Evolutionary conservation across 179 eudicot species (phyloP).

Genomic region (Heliamphora pulchella): DNA sequence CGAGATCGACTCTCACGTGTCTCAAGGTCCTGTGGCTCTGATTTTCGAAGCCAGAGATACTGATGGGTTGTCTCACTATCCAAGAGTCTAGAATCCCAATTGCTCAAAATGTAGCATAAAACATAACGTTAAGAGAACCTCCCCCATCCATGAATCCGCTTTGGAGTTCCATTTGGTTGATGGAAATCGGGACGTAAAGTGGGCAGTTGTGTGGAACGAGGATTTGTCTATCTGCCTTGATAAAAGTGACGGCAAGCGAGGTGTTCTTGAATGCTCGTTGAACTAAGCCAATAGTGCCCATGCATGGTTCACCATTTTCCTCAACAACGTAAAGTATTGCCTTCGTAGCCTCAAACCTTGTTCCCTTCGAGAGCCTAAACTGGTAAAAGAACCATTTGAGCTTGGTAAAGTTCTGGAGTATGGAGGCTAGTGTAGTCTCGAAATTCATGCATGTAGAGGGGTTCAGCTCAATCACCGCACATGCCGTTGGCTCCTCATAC

Average conservation of each 20-base stretch:
- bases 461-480: background rate
- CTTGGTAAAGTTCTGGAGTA: background rate
- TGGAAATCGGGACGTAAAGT: background rate
- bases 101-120: background rate
- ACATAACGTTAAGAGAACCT: background rate
- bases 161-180: background rate
- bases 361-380: background rate
- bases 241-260: background rate
- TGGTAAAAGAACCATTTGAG: background rate
- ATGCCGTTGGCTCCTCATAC: background rate
- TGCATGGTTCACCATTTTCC: background rate
- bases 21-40: background rate
- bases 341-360: background rate
- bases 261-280: background rate
- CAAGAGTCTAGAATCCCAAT: background rate
- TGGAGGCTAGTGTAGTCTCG: too few relatives aligned
- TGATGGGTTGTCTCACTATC: background rate
- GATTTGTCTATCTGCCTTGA: background rate
- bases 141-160: background rate
- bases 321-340: background rate
- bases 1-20: background rate
- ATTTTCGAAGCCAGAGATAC: background rate
- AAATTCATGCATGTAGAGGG: too few relatives aligned
- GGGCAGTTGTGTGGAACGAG: background rate
- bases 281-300: background rate